Evolutionary conservation across 2,329 filamentous ascomycete genomes (phyloP), one percentile per base, ranked within the genome.

Genomic region (Calonectria henricotiae): DNA sequence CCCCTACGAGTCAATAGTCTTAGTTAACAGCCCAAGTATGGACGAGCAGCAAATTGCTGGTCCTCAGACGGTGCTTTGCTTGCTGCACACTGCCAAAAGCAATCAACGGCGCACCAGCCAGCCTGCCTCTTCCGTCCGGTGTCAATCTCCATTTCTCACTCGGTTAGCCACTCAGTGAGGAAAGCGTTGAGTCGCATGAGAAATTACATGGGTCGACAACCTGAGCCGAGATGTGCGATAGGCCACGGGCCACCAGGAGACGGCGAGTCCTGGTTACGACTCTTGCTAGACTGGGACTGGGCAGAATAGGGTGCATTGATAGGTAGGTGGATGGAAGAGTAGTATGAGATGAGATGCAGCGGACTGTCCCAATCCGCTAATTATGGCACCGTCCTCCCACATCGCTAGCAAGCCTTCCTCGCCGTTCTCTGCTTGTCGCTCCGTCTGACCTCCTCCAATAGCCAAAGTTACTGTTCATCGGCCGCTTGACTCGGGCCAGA

Each of bases 401-500:
- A 25, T 61, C 62, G 49, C 41, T 61, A 23, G 23, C 25, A n/a
- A 39, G 62, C 35, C 64, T 23, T 66, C 41, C 23, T 54, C 51
- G 51, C 54, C 27, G 41, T 47, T 68, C 46, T 67, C 46, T 67
- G n/a, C n/a, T 39, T 58, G 51, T 35, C 37, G 51, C 35, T 58
- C 51, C 51, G 51, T 58, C 32, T 39, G 23, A 39, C 61, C 30
- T 68, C 58, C n/a, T 39, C 51, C 51, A 58, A 58, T 39, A 58
- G 32, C 44, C 30, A 37, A 47, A 23, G 15, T 39, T 20, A n/a
- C 51, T 62, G 32, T 35, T 55, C 65, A 46, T 64, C 67, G 60
- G 44, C 68, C 47, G 67, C 74, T 76, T 74, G 76, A 78, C 76
- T 78, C 75, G 66, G 72, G 66, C 68, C 67, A 72, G 73, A 55